These are phyloP conservation scores for Spergularia azorica DNA, from an alignment of 179 eudicot species.

Conservation along the genomic window DNA sequence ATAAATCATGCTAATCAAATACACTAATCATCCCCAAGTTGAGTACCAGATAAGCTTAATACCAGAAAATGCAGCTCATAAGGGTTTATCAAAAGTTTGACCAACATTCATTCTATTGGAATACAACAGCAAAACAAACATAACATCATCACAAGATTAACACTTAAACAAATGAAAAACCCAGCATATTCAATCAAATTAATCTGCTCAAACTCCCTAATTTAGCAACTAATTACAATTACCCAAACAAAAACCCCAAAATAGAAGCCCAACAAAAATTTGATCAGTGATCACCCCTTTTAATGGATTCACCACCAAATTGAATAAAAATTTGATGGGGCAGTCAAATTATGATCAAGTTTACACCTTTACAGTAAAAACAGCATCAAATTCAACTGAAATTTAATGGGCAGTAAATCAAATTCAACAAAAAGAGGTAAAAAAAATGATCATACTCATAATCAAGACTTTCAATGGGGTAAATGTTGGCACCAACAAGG, in stretches of 20 bases:
- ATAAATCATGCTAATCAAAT: too few relatives aligned
- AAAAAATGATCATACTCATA: constrained; percentile 46
- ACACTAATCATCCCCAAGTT: too few relatives aligned
- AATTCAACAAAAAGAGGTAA: background rate
- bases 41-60: too few relatives aligned
- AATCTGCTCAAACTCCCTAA: background rate
- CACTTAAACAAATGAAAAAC: background rate
- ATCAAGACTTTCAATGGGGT: constrained; percentile 75
- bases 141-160: background rate
- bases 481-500: constrained; percentile 65
- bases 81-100: too few relatives aligned
- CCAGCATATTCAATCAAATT: background rate
- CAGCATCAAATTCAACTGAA: too few relatives aligned
- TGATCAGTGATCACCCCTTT: background rate
- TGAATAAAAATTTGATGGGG: background rate
- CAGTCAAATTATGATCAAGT: background rate
- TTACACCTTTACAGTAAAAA: too few relatives aligned
- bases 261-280: too few relatives aligned
- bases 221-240: background rate
- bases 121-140: too few relatives aligned
- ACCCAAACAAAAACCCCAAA: background rate
- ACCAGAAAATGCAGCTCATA: too few relatives aligned
- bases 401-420: too few relatives aligned
- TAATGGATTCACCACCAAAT: background rate
- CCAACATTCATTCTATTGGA: too few relatives aligned